A percentile compares a stretch with the other conserved stretches of the same genome.
Evolutionary conservation across 2,329 filamentous ascomycete species (phyloP).

Genomic region (Alternaria postmessia): DNA sequence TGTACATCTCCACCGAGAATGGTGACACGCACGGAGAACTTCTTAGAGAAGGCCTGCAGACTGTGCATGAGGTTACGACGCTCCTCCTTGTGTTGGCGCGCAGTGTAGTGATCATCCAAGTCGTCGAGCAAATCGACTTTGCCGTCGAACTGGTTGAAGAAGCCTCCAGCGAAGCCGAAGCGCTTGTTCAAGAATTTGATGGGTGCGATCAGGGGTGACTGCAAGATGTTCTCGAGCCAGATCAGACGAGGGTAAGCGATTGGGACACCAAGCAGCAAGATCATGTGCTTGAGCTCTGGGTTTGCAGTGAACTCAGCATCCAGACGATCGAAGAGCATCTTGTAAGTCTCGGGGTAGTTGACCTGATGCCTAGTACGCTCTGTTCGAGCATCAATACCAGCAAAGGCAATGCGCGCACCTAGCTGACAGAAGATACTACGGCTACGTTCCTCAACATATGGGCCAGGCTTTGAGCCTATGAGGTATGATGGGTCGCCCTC

Average conservation of each 20-base stretch:
- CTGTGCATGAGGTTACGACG: slow-evolving; percentile 74
- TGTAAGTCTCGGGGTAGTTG: slow-evolving; percentile 77
- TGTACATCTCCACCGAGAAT: slow-evolving; percentile 72
- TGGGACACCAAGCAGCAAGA: slow-evolving; percentile 73
- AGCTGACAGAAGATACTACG: slow-evolving; percentile 70
- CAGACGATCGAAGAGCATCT: slow-evolving; percentile 66
- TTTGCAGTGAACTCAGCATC: slow-evolving; percentile 61
- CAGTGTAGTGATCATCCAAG: slow-evolving; percentile 80
- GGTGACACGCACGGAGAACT: slow-evolving; percentile 65
- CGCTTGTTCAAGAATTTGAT: slow-evolving; percentile 90
- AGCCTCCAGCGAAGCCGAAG: slow-evolving; percentile 82
- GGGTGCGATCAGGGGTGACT: slow-evolving; percentile 84
- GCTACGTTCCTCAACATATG: slow-evolving; percentile 69
- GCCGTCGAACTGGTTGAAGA: slow-evolving; percentile 95
- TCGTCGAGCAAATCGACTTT: slow-evolving; percentile 71
- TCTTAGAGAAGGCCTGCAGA: slow-evolving; percentile 66
- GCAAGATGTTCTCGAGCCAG: slow-evolving; percentile 95
- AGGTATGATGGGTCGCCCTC: slow-evolving; percentile 77
- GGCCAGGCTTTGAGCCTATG: slow-evolving; percentile 74
- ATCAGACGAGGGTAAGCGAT: slow-evolving; percentile 78
- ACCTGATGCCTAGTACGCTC: slow-evolving; percentile 90
- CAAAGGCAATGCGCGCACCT: slow-evolving; percentile 69
- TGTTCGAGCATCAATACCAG: slow-evolving; percentile 68
- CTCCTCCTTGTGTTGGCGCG: slow-evolving; percentile 88
- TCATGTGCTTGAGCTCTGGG: slow-evolving; percentile 68